Evolutionary conservation across 306 rosid species (phyloP).

Genomic region (Trifolium subterraneum): DNA sequence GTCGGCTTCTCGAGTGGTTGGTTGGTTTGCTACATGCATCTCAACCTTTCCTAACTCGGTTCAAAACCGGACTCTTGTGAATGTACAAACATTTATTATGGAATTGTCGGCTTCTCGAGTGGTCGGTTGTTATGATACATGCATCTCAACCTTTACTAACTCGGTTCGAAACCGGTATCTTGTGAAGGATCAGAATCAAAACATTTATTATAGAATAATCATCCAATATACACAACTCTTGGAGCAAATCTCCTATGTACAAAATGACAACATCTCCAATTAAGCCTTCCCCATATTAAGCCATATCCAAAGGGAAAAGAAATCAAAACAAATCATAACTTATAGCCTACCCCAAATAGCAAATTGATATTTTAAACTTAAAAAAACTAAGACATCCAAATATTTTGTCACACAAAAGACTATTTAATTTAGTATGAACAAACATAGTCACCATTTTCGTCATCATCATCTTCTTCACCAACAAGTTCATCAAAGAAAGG

Average conservation of each 20-base stretch:
- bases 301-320: conserved; percentile 39
- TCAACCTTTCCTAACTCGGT: too few relatives aligned
- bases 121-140: background rate
- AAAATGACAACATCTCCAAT: conserved; percentile 47
- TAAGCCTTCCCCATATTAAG: conserved; percentile 36
- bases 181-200: background rate
- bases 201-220: conserved; percentile 9
- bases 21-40: too few relatives aligned
- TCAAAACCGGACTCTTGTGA: too few relatives aligned
- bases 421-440: conserved; percentile 27
- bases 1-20: too few relatives aligned
- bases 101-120: background rate
- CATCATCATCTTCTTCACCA: conserved; percentile 47
- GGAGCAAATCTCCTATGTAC: conserved; percentile 38
- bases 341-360: conserved; percentile 31
- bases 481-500: conserved; percentile 70
- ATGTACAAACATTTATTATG: background rate
- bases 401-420: conserved; percentile 1
- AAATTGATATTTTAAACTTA: conserved; percentile 25
- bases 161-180: background rate
- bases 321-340: conserved; percentile 10
- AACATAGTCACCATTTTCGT: conserved; percentile 39
- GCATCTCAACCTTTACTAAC: background rate
- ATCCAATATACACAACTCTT: conserved; percentile 13
- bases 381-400: conserved; percentile 15